These are phyloP conservation scores for Castanospermum australe DNA, from an alignment of 306 rosid species.

Conservation along the genomic window DNA sequence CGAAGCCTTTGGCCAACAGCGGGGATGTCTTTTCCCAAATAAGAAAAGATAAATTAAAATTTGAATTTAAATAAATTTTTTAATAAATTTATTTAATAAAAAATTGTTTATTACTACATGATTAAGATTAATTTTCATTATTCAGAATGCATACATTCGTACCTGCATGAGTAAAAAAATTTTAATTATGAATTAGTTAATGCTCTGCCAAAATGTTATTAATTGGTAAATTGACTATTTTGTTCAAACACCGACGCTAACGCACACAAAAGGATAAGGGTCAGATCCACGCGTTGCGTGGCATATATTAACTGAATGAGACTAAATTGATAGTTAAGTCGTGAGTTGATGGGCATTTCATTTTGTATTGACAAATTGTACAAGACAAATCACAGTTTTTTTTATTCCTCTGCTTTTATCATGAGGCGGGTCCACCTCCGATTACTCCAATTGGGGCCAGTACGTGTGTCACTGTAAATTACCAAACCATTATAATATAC, in stretches of 20 bases:
- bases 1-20: not conserved
- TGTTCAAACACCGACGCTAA: not conserved
- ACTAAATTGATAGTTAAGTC: constrained; percentile 14
- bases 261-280: not conserved
- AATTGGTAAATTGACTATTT: not conserved
- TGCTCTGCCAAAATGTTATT: not conserved
- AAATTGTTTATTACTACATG: too few species aligned
- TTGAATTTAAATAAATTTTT: too few species aligned
- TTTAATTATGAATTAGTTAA: too few species aligned
- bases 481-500: too few species aligned
- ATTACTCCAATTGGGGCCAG: not conserved
- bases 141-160: too few species aligned
- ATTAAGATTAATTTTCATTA: too few species aligned
- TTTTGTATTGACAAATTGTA: not conserved
- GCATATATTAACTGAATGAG: constrained; percentile 13
- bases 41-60: too few species aligned
- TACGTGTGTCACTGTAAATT: not conserved
- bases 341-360: not conserved
- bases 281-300: constrained; percentile 12
- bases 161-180: too few species aligned
- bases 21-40: not conserved
- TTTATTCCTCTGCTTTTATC: not conserved
- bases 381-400: not conserved
- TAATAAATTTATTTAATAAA: too few species aligned
- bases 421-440: not conserved